phyloP scores from a whole-genome alignment of 441 rosid genomes.

The Erysimum pusillum region DNA sequence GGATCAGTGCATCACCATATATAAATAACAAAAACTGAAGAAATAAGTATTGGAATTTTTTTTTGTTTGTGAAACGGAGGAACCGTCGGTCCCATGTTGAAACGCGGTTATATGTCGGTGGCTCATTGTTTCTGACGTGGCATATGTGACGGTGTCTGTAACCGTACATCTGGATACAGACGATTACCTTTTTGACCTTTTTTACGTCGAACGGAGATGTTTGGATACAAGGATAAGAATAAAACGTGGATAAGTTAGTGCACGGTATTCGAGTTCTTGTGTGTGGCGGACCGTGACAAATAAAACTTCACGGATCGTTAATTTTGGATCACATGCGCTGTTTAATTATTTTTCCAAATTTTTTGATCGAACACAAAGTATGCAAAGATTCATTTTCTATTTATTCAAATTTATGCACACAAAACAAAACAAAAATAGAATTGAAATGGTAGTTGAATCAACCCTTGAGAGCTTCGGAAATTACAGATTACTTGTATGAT shows the following conservation, averaged over 20 bases:
- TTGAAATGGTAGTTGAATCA: background rate
- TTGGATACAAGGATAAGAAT: conserved; percentile 31
- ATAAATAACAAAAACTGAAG: background rate
- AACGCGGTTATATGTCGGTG: conserved; percentile 49
- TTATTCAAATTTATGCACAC: background rate
- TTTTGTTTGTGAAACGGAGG: background rate
- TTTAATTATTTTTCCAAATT: conserved; percentile 22
- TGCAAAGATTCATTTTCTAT: background rate
- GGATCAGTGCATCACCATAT: conserved; percentile 23
- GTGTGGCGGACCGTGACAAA: conserved; percentile 44
- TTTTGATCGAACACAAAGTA: background rate
- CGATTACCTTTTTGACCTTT: background rate
- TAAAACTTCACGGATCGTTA: conserved; percentile 47
- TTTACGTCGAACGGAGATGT: conserved; percentile 3
- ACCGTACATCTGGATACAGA: conserved; percentile 22
- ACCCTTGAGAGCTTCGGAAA: background rate
- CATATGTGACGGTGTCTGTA: conserved; percentile 23
- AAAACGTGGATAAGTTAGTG: conserved; percentile 25
- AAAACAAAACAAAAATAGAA: conserved; percentile 6
- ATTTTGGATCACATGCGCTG: conserved; percentile 39
- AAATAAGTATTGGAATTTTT: background rate
- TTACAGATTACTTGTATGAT: background rate
- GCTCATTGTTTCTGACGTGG: conserved; percentile 39
- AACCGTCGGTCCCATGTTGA: conserved; percentile 15
- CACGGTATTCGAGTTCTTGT: conserved; percentile 40